phyloP scores from a whole-genome alignment of 352 stramenopile genomes.

The Phytophthora niederhauseri region DNA sequence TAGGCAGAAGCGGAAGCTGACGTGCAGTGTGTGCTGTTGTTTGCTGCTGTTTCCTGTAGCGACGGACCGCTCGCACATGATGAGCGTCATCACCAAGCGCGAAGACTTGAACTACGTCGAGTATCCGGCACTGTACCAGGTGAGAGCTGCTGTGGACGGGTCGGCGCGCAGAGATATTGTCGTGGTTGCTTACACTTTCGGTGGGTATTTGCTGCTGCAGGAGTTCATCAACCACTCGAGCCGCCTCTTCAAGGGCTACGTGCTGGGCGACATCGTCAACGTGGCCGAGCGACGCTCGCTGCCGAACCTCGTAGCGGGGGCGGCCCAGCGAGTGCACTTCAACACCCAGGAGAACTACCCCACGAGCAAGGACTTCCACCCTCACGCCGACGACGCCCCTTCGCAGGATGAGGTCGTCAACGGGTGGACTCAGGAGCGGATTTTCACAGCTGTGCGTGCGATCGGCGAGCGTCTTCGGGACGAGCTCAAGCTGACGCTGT shows the following conservation, averaged over 20 bases:
- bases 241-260: slow-evolving; percentile 85
- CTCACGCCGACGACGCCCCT: slow-evolving; percentile 15
- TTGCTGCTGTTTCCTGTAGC: slow-evolving; percentile 36
- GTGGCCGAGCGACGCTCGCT: slow-evolving; percentile 79
- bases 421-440: slow-evolving; percentile 45
- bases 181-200: not conserved
- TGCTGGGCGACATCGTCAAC: slow-evolving; percentile 76
- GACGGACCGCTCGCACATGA: slow-evolving; percentile 82
- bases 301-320: slow-evolving; percentile 63
- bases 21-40: not conserved
- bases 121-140: slow-evolving; percentile 74
- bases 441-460: slow-evolving; percentile 57
- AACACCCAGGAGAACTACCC: slow-evolving; percentile 85
- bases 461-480: slow-evolving; percentile 75
- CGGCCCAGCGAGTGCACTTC: slow-evolving; percentile 68
- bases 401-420: slow-evolving; percentile 6
- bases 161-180: not conserved
- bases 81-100: slow-evolving; percentile 78
- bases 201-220: slow-evolving; percentile 34
- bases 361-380: slow-evolving; percentile 66
- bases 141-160: slow-evolving; percentile 6
- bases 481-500: slow-evolving; percentile 70
- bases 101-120: slow-evolving; percentile 64
- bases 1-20: not conserved
- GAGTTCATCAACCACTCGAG: slow-evolving; percentile 86